Evolutionary conservation across 2,329 filamentous ascomycete species (phyloP).

Genomic region (Fonsecaea pedrosoi): DNA sequence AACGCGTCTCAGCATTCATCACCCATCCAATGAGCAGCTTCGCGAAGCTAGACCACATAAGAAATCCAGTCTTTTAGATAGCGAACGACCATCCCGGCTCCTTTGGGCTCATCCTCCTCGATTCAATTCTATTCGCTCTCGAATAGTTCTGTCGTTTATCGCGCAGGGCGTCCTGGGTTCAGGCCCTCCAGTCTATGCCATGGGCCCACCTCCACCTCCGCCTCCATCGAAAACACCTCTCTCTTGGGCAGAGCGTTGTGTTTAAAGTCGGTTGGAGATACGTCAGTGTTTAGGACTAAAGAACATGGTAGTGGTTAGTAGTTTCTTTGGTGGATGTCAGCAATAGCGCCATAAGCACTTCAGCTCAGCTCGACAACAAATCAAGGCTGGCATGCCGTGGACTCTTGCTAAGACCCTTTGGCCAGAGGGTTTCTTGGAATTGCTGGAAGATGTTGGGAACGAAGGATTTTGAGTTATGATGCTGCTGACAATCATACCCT

Average conservation of each 20-base stretch:
- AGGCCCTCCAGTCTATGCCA: background rate
- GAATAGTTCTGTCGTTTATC: background rate
- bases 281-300: background rate
- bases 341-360: background rate
- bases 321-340: background rate
- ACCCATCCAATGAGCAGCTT: background rate
- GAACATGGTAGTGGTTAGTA: background rate
- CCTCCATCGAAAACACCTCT: background rate
- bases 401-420: background rate
- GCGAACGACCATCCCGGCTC: background rate
- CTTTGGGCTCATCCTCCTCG: background rate
- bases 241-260: background rate
- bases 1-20: constrained; percentile 23
- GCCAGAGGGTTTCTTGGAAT: background rate
- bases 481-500: constrained; percentile 16
- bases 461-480: constrained; percentile 26
- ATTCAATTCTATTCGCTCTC: background rate
- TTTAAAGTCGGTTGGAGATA: no score
- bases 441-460: background rate
- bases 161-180: background rate
- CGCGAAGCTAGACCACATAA: background rate
- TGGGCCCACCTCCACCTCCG: background rate
- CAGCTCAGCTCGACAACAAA: background rate
- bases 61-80: background rate
- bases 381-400: background rate